Evolutionary conservation across 768 basidiomycete species (phyloP), one percentile per base, ranked within the genome.

Genomic region (Calvatia gigantea): DNA sequence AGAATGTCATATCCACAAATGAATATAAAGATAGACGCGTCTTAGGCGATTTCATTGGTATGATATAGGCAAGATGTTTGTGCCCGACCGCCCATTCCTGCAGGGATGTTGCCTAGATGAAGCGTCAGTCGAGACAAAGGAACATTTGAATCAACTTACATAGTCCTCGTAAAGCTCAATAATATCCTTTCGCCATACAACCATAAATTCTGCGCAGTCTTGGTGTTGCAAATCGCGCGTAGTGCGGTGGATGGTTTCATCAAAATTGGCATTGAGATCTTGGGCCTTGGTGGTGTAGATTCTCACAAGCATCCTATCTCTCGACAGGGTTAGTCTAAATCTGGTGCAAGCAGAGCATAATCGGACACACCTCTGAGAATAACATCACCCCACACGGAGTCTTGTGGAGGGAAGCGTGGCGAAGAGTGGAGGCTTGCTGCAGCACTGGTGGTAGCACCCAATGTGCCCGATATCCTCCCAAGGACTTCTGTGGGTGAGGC

Each of bases 291-390:
- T 84, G 67, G 87, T 84, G 41, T 80, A 83, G 1, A 89, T 79
- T 54, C 87, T 77, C 27, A 97, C 86, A 5, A 95, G 78, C 93
- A 97, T 95, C 58, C 95, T 81, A 70, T 96, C 95, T 96, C 65
- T 61, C 60, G 45, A 59, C 46, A 33, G 59, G 5, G 6, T 69
- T 56, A 37, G 58, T 58, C 33, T 15, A 23, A 39, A n/a, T 11
- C 28, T 57, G 28, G 62, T 47, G 28, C 19, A 33, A 51, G 53
- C 45, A 29, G 21, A 33, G 46, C 9, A 56, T 43, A 32, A 42
- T 51, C 32, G 2, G 54, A 59, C 73, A 58, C 61, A 93, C 93
- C 94, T 79, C 88, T 75, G 72, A 94, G 77, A n/a, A 89, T 68
- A 8, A 86, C 74, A 32, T 86, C 82, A 14, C 78, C 83, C 69